Evolutionary conservation across 352 stramenopile genomes (phyloP), one percentile per base, ranked within the genome.

Genomic region (Phytopythium aichiense): DNA sequence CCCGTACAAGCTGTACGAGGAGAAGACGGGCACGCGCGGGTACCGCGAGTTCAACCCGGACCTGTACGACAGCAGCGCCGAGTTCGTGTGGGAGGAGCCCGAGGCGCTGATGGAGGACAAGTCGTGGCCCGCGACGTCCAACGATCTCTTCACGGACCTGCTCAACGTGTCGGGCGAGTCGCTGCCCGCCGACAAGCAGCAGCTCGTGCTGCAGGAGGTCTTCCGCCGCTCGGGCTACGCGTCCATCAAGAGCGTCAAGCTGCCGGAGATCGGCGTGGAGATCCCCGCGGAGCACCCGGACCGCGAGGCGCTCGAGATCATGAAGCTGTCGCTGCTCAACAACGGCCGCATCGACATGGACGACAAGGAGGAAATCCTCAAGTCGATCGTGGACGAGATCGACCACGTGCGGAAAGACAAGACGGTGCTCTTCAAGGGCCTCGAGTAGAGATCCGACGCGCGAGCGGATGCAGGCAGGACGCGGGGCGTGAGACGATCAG

Each of bases 301-400:
- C 70, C 79, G 77, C 69, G 81, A 93, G 25, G 84, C 84, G 25
- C 74, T 95, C 9, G 83, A 91, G 72, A 88, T 94, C 71, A 95
- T 95, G 87, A 93, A 94, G 79, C 74, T 92, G 42, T 91, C 87
- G 58, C 77, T 95, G 65, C 73, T 92, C 61, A 95, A 95, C 76
- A 95, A 95, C 66, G 87, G 87, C 48, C 87, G 84, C 61, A 86
- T 95, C 60, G 79, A 74, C 53, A 92, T 95, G 83, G 87, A 91
- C 64, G 87, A 94, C 78, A 95, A 95, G 81, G 84, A 95, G 66
- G 77, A 95, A 66, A 83, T 95, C 74, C 71, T 95, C 52, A 77
- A 72, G 60, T 84, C 78, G 37, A 71, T 95, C 22, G 75, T 95
- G 20, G 85, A 95, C 64, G 87, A 95, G 65, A 69, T 95, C 23